phyloP scores from a whole-genome alignment of 176 grass and related monocot species.

The maize (Zea mays) region Zm-B73-REFERENCE-NAM-5.0 NC_050098.1:226011501-226012000 shows the following conservation, averaged over 20 bases:
- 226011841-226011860: neutral
- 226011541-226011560: neutral
- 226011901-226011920: neutral
- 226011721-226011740: conserved; percentile 81
- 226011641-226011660: neutral
- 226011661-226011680: conserved; percentile 21
- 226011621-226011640: neutral
- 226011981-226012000: conserved; percentile 10
- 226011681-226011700: conserved; percentile 69
- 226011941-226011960: neutral
- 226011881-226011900: neutral
- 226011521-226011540: neutral
- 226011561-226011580: conserved; percentile 5
- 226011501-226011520: neutral
- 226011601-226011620: neutral
- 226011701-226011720: conserved; percentile 77
- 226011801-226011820: neutral
- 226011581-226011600: neutral
- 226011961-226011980: conserved; percentile 27
- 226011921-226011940: neutral
- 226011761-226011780: conserved; percentile 70
- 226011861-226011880: neutral
- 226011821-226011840: neutral
- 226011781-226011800: neutral
- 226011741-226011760: conserved; percentile 60